Conservation (phyloP, 805 yeast species). For the Saccharomycopsis sp. region DNA sequence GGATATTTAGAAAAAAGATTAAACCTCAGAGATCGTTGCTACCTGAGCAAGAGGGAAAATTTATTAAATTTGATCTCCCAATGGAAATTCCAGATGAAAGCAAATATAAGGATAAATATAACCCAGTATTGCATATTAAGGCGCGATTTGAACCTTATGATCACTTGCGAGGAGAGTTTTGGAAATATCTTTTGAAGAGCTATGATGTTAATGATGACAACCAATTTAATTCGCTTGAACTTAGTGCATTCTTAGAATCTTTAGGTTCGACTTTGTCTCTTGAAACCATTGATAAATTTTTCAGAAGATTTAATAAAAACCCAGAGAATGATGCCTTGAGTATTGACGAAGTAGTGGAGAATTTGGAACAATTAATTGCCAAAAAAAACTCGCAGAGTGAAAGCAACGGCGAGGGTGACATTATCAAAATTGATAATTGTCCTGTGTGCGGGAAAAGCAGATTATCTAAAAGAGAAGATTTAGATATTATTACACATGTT, state of each 20-base stretch:
- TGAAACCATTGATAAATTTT: constrained; percentile 27
- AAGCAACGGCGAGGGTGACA: constrained; percentile 17
- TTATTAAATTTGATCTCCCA: constrained; percentile 31
- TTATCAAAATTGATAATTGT: constrained; percentile 62
- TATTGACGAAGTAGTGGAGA: constrained; percentile 46
- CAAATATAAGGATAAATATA: constrained; percentile 27
- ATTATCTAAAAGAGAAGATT: constrained; percentile 43
- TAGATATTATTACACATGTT: constrained; percentile 77
- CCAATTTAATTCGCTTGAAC: constrained; percentile 48
- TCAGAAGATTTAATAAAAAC: constrained; percentile 25
- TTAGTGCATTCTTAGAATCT: constrained; percentile 57
- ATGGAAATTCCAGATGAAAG: constrained; percentile 25
- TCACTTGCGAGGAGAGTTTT: constrained; percentile 56
- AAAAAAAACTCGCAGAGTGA: constrained; percentile 4
- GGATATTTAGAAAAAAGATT: constrained; percentile 18
- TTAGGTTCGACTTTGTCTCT: constrained; percentile 45
- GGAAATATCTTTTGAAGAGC: constrained; percentile 55
- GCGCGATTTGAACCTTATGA: constrained; percentile 64
- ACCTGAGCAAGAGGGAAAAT: constrained; percentile 20
- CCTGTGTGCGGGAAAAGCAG: constrained; percentile 71
- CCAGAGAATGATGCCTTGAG: constrained; percentile 38
- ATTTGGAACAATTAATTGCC: constrained; percentile 33
- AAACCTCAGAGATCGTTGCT: constrained; percentile 19
- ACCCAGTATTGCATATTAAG: constrained; percentile 51
- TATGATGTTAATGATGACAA: constrained; percentile 40